Percentiles rank a stretch among this genome's conserved stretches.
Conservation (phyloP, 108 stramenopile genomes). For the Stephanodiscus triporus region DNA sequence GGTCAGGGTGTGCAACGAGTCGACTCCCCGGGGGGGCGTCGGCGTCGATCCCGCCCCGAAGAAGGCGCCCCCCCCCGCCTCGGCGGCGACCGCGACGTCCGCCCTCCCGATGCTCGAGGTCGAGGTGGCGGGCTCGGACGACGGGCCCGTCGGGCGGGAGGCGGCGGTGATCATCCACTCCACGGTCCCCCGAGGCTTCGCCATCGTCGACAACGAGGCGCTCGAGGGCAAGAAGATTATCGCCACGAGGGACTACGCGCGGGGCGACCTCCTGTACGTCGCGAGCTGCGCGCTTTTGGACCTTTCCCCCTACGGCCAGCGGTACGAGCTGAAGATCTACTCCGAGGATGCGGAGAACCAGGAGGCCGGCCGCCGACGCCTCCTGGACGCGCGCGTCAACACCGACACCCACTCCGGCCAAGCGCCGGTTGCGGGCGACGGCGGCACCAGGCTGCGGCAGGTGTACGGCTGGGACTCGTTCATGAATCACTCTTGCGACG, state of each 20-base stretch:
- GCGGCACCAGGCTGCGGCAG: slow-evolving; percentile 19
- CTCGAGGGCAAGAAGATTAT: slow-evolving; percentile 36
- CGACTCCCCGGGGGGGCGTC: too few relatives aligned
- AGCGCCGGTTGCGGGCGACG: background rate
- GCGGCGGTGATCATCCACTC: slow-evolving; percentile 13
- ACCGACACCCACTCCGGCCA: slow-evolving; percentile 23
- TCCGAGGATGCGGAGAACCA: slow-evolving; percentile 12
- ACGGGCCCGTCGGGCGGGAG: background rate
- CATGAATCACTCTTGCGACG: slow-evolving; percentile 46
- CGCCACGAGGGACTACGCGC: slow-evolving; percentile 23
- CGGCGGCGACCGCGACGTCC: background rate
- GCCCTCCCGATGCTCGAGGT: slow-evolving; percentile 5
- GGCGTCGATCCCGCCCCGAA: background rate
- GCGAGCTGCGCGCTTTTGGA: slow-evolving; percentile 32
- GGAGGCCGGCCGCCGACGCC: background rate
- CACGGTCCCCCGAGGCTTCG: slow-evolving; percentile 26
- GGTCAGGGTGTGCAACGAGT: background rate
- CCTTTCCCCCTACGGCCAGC: slow-evolving; percentile 16
- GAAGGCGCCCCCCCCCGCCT: background rate
- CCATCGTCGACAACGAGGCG: slow-evolving; percentile 30
- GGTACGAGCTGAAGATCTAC: slow-evolving; percentile 30
- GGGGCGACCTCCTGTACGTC: slow-evolving; percentile 29
- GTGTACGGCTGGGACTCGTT: slow-evolving; percentile 42
- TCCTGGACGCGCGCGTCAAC: slow-evolving; percentile 21
- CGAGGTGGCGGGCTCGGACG: background rate